Conservation (phyloP, 805 yeast genomes). For the Torulaspora indica region DNA sequence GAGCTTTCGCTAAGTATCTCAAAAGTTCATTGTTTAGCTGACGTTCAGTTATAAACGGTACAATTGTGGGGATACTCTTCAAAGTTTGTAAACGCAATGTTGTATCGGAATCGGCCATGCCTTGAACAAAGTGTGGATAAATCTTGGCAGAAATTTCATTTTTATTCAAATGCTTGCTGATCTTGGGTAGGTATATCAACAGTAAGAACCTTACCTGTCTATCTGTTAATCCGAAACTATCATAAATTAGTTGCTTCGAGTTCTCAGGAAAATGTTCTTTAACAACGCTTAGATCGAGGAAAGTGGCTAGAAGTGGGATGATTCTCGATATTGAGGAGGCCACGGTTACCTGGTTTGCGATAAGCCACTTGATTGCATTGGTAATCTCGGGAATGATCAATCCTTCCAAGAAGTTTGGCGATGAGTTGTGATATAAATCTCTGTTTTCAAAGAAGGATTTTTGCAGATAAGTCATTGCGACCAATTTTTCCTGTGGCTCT, state of each 20-base stretch:
- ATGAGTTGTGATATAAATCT: conserved; percentile 34
- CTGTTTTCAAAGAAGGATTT: conserved; percentile 38
- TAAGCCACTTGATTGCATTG: conserved; percentile 16
- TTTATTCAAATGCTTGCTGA: conserved; percentile 47
- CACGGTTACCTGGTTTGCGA: conserved; percentile 30
- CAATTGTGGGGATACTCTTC: conserved; percentile 48
- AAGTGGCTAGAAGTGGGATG: conserved; percentile 32
- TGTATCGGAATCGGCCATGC: conserved; percentile 79
- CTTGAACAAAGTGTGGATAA: conserved; percentile 65
- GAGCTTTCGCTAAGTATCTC: conserved; percentile 62
- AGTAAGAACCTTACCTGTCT: conserved; percentile 73
- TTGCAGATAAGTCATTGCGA: conserved; percentile 25
- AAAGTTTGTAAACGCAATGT: conserved; percentile 78
- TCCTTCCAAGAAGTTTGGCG: conserved; percentile 54
- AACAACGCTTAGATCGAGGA: conserved; percentile 37
- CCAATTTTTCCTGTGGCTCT: conserved; percentile 49
- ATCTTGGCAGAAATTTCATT: conserved; percentile 64
- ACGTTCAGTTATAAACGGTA: conserved; percentile 64
- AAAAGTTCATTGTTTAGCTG: conserved; percentile 83
- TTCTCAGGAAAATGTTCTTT: conserved; percentile 34
- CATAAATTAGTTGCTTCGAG: conserved; percentile 56
- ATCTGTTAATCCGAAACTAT: conserved; percentile 62
- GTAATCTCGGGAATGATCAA: conserved; percentile 66
- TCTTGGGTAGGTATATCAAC: conserved; percentile 56
- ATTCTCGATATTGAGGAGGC: conserved; percentile 27